These are phyloP conservation scores for Zopfochytrium polystomum DNA, from an alignment of 371 early-diverging fungal genomes.

Conservation along the genomic window DNA sequence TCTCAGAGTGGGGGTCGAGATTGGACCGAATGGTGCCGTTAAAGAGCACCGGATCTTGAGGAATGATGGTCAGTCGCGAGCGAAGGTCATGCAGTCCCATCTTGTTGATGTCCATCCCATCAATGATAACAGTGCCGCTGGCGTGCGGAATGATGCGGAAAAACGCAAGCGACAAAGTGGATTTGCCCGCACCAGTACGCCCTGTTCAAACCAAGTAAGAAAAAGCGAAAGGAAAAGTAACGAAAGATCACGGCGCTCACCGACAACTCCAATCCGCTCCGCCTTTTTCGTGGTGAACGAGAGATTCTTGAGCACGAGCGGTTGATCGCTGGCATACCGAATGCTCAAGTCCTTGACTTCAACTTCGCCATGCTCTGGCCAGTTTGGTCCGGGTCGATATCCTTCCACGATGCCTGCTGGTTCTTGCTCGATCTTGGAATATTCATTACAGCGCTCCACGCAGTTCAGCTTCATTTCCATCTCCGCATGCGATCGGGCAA, in stretches of 20 bases:
- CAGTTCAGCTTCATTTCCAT: slow-evolving; percentile 84
- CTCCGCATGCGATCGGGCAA: slow-evolving; percentile 66
- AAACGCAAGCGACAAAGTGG: slow-evolving; percentile 40
- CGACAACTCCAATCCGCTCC: slow-evolving; percentile 35
- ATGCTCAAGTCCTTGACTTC: slow-evolving; percentile 46
- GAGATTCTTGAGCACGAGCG: slow-evolving; percentile 58
- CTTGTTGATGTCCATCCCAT: slow-evolving; percentile 50
- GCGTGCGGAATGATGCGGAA: slow-evolving; percentile 45
- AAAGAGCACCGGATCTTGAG: slow-evolving; percentile 49
- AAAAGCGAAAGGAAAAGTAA: not conserved
- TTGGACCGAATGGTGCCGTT: slow-evolving; percentile 30
- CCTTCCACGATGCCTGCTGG: slow-evolving; percentile 54
- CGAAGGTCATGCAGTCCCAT: slow-evolving; percentile 55
- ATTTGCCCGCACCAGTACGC: slow-evolving; percentile 62
- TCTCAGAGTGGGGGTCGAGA: slow-evolving; percentile 26
- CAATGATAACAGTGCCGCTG: slow-evolving; percentile 52
- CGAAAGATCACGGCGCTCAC: slow-evolving; percentile 44
- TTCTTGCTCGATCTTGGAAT: slow-evolving; percentile 67
- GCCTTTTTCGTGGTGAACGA: slow-evolving; percentile 40
- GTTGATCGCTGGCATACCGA: slow-evolving; percentile 31
- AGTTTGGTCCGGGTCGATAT: slow-evolving; percentile 52
- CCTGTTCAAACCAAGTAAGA: slow-evolving; percentile 22
- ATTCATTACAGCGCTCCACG: slow-evolving; percentile 77
- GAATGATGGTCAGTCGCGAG: slow-evolving; percentile 56
- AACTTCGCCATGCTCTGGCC: slow-evolving; percentile 65